Base-by-base conservation (phyloP, 768 basidiomycete species). In the Agrocybe chaxingu region DNA sequence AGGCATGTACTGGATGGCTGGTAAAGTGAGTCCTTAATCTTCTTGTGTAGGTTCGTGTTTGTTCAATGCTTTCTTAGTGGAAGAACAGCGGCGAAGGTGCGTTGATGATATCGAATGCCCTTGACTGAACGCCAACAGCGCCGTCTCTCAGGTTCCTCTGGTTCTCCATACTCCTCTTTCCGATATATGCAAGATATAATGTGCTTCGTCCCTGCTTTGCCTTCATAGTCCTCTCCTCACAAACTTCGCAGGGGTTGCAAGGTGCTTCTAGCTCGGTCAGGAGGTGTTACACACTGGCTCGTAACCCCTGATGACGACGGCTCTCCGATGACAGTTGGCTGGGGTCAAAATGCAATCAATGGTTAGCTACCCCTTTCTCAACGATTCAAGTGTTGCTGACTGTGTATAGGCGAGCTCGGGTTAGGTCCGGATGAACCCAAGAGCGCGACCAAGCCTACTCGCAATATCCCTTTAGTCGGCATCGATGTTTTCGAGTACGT, bases 71-170 rank as follows among this genome's bases (percentile, higher is more conserved):
- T 51, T 58, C 18, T 1, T 65, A 93, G 82, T 98, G 91, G 90
- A 98, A 98, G 68, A 90, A 85, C 56, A 93, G 92, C 5, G 95
- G 95, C 8, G 95, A 97, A 67, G 95, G 93, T 81, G 58, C 46
- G 69, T 58, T 24, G 12, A 19, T 24, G 30, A 45, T n/a, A 18
- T n/a, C 9, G n/a, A 10, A 16, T 42, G 12, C 12, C 19, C 31
- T 31, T 30, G 1, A 36, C 12, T 24, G 30, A 35, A 13, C 29
- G 41, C 46, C 48, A 18, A 48, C 34, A 12, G 29, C 35, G 10
- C 35, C n/a, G 42, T 34, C 37, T 37, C 8, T 36, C 33, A 88
- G 89, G 92, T 19, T 94, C 93, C n/a, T 81, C 81, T 11, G 92
- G 92, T 8, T 92, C 89, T 19, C 91, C 92, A 0, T 95, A 87